Evolutionary conservation across 768 basidiomycete species (phyloP), one percentile per base, ranked within the genome.

Genomic region (Hysterangium stoloniferum): DNA sequence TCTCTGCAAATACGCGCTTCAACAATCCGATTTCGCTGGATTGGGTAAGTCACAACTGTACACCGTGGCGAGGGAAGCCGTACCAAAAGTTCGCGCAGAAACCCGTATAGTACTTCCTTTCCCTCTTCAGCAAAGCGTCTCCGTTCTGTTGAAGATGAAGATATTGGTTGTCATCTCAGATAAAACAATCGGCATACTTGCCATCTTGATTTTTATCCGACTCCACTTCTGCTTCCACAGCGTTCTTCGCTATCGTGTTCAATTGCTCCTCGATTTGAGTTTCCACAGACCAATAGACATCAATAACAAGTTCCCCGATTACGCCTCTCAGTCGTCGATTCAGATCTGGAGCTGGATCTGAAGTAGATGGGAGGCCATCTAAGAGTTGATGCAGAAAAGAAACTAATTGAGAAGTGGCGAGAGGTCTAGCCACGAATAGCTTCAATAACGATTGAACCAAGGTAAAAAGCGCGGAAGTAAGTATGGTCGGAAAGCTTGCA

Each of bases 251-350:
- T n/a, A n/a, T n/a, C 56, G 87, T 84, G 12, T 65, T 62, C 31
- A 83, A 56, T 25, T 80, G 64, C 58, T 89, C 87, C 52, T 92
- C 89, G 52, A 91, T 64, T 56, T 84, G 79, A 32, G 77, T 71
- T 65, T 92, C 90, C 38, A 86, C 63, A 17, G 86, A 76, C 90
- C 90, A 93, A 38, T 89, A 71, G 58, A 86, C 72, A 61, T 93
- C 90, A 19, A 93, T 75, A 2, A 92, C 68, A 40, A 78, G 64
- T 57, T 89, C 86, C 9, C 82, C 82, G 50, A 90, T 78, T 0
- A 72, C 57, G 7, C 12, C 19, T 12, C 31, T 20, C 5, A 20
- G 42, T 6, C 45, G 44, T 25, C 72, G 68, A 41, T 70, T 64
- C 20, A 34, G 33, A 15, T 64, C 56, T 24, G 60, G 61, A 3